Base-by-base conservation (phyloP, 345 rosid genomes). In the Theobroma cacao region DNA sequence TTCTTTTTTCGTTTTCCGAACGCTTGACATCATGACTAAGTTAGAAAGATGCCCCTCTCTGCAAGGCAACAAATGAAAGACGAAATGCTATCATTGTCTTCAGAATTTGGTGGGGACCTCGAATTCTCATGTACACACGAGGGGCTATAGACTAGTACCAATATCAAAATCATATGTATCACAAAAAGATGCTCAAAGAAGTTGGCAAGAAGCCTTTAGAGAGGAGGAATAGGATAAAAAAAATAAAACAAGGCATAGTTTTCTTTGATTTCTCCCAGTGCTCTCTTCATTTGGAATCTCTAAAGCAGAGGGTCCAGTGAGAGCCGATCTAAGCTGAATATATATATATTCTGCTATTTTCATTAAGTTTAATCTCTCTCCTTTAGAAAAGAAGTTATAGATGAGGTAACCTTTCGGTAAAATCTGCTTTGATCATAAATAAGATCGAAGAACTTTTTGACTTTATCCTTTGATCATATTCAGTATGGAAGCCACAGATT, bases 331-430 rank as follows among this genome's bases (percentile, higher is more conserved):
- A 20, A 41, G 50, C 28, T 53, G 13, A 53, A 41, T 76, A 28
- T 71, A n/a, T n/a, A n/a, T n/a, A n/a, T n/a, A n/a, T 52, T 8
- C 22, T 33, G 63, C 68, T 72, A 76, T 26, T 67, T 74, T 33
- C 43, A 7, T 47, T 40, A 50, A 62, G 48, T 75, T 38, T 65
- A 45, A 67, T 75, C 78, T 55, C 52, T 75, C 72, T 34, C 66
- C 68, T 82, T 64, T 74, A 13, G 64, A 18, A 67, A 70, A 60
- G 26, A 40, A 55, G 74, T 73, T 82, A 61, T 63, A 55, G 65
- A 48, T 13, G 72, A 78, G 75, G 63, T n/a, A 80, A 58, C 77
- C 85, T 86, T 88, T 85, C 77, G 89, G 85, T 79, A 74, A n/a
- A 80, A 76, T 77, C 83, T 64, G 30, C 18, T 80, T 66, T 43